Evolutionary conservation across 352 stramenopile genomes (phyloP), one percentile per base, ranked within the genome.

Genomic region (Blastocystis sp.): DNA sequence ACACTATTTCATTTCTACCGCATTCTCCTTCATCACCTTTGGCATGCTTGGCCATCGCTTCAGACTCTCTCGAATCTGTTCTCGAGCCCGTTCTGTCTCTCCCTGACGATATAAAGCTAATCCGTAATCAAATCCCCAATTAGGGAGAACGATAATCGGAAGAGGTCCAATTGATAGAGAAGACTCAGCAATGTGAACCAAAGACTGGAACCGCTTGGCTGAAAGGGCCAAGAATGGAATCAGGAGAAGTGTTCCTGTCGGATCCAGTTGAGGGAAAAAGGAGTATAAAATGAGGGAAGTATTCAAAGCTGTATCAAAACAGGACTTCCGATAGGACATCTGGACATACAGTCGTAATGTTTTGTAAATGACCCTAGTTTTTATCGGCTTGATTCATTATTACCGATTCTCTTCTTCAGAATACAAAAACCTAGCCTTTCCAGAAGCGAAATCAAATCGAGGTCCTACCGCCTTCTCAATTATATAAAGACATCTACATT

Each of bases 61-160:
- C 24, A 80, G 43, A 21, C 37, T 59, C 21, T 59, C 43, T 16
- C 14, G 27, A 24, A 80, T 59, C 2, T 49, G n/a, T n/a, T 80
- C 37, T 11, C 27, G 32, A 49, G 37, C 69, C 6, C 24, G 27
- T n/a, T 58, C 69, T 6, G 0, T 51, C 7, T 61, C 21, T 29
- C 52, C 35, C 24, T 19, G 19, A 5, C 46, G 39, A 12, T 58
- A 42, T 27, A 59, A 54, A 24, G 69, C 69, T 32, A 80, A n/a
- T 16, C n/a, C 69, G 27, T 59, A 80, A 54, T 80, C 69, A 32
- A 80, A 80, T 27, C 46, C 49, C 69, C 69, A 80, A 37, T 80
- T 80, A 2, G 69, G 69, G 24, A 80, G 69, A 21, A 80, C 21
- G 5, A 29, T 63, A 12, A 80, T n/a, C 4, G 49, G 43, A 3